Base-by-base conservation (phyloP, 352 stramenopile species). In the Pythium sp. region DNA sequence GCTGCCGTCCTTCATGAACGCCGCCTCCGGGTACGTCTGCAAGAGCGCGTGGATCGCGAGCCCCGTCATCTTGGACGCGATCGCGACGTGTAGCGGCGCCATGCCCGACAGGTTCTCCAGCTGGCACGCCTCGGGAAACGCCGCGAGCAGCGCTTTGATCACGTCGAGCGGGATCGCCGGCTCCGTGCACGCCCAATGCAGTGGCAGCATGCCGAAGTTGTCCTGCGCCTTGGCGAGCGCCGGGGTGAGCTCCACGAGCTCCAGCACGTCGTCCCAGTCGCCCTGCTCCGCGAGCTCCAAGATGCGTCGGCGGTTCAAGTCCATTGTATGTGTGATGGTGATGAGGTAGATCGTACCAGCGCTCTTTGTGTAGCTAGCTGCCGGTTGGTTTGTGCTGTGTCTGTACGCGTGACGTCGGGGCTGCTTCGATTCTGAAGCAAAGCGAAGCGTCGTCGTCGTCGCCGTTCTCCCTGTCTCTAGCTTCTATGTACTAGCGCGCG, bases 131-230 rank as follows among this genome's bases (percentile, higher is more conserved):
- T 67, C 73, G 0, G 87, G 85, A 53, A 89, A 93, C 7, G 80
- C 82, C 2, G 70, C 38, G 18, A 90, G 59, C 46, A 94, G 61
- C 30, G 72, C 30, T 43, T 79, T 69, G 28, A 95, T 43, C 53
- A 79, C 71, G 55, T 81, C 78, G 14, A 93, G 72, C 26, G 70
- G 38, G 26, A 93, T 62, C 18, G 67, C 41, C 24, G 78, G 74
- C 68, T 94, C 87, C 5, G 86, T 95, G 62, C 82, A 93, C 38
- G 79, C 84, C 87, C 87, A 95, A 72, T 95, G 87, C 54, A 95
- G 76, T 51, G 87, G 86, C 69, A 93, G 74, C 84, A 95, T 93
- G 34, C 86, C 84, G 59, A 93, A 93, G 70, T 93, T 79, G 73
- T 95, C 87, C 64, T 89, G 75, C 28, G 82, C 76, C 66, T 90